Evolutionary conservation across 768 basidiomycete species (phyloP), one percentile per base, ranked within the genome.

Genomic region (Phaeotremella skinneri): DNA sequence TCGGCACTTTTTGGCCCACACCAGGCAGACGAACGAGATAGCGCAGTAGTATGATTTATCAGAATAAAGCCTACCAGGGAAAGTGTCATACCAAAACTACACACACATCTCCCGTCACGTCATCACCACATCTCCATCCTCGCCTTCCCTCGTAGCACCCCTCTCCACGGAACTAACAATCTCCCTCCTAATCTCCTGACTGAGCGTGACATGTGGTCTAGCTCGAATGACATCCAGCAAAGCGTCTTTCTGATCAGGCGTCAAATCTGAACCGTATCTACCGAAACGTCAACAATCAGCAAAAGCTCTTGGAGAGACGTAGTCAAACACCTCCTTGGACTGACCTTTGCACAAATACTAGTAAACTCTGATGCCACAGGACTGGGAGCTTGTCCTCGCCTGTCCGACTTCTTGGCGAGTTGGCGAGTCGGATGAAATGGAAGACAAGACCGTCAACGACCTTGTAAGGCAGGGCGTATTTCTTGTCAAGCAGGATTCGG

Each of bases 191-290:
- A 97, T 86, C 79, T 99, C 96, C 0, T 86, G 81, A 47, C 89
- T 83, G 69, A 98, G 96, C 74, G 91, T 87, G 5, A 86, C 81
- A 73, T 99, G 96, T 6, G 87, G 85, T 37, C 90, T 87, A 4
- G 84, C 87, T 25, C 91, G 85, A 49, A 93, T 82, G 42, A 97
- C 91, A 67, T 98, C 94, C 54, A 97, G 79, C n/a, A 99, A 79
- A 0, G 94, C 91, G 73, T 97, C 91, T 76, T 98, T 98, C 70
- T 99, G 96, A 73, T 99, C 94, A 1, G 90, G 89, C 0, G 94
- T 94, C 68, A 99, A 76, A 78, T 98, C 93, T 17, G 88, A 85
- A 4, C 91, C 88, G 78, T 97, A 99, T 70, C 93, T 96, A 69
- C n/a, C 42, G n/a, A 2, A 26, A 7, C 21, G 16, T 20, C 2